phyloP scores from a whole-genome alignment of 116 monocot genomes.

The Trichopus zeylanicus region DNA sequence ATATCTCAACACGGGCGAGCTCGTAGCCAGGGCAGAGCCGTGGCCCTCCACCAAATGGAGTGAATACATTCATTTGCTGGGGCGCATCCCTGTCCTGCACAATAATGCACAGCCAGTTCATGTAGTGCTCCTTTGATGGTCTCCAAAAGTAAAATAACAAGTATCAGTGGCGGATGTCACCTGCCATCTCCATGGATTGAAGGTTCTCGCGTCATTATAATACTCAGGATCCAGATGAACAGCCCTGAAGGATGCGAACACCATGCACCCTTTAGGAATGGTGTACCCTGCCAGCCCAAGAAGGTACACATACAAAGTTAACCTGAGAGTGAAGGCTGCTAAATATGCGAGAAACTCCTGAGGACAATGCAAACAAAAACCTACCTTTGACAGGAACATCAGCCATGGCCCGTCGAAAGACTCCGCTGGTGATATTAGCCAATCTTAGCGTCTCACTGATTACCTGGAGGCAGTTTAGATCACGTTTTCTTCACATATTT shows the following conservation, averaged over 20 bases:
- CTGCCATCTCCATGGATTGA: slow-evolving; percentile 96
- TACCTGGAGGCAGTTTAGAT: too few species aligned
- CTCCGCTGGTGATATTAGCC: slow-evolving; percentile 80
- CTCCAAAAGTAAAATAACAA: too few species aligned
- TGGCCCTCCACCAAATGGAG: slow-evolving; percentile 80
- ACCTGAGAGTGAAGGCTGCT: too few species aligned
- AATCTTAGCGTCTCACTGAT: slow-evolving; percentile 87
- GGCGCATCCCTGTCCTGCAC: slow-evolving; percentile 17
- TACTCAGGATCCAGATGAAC: slow-evolving; percentile 63
- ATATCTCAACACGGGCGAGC: slow-evolving; percentile 72
- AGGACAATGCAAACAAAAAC: background rate
- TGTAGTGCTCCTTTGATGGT: too few species aligned
- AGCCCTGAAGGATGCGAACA: slow-evolving; percentile 76
- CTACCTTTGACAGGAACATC: slow-evolving; percentile 83
- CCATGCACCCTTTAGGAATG: slow-evolving; percentile 86
- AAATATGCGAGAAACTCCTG: background rate
- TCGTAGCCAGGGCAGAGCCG: slow-evolving; percentile 87
- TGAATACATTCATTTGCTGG: slow-evolving; percentile 32
- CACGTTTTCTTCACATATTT: too few species aligned
- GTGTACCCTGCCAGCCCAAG: slow-evolving; percentile 35
- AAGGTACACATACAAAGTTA: background rate
- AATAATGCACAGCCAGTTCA: too few species aligned
- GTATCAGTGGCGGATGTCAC: slow-evolving; percentile 1
- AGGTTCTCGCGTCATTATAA: slow-evolving; percentile 64
- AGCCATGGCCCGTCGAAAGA: slow-evolving; percentile 65